Evolutionary conservation across 371 early-diverging fungal species (phyloP), one percentile per base, ranked within the genome.

Genomic region (Entomophthora muscae): DNA sequence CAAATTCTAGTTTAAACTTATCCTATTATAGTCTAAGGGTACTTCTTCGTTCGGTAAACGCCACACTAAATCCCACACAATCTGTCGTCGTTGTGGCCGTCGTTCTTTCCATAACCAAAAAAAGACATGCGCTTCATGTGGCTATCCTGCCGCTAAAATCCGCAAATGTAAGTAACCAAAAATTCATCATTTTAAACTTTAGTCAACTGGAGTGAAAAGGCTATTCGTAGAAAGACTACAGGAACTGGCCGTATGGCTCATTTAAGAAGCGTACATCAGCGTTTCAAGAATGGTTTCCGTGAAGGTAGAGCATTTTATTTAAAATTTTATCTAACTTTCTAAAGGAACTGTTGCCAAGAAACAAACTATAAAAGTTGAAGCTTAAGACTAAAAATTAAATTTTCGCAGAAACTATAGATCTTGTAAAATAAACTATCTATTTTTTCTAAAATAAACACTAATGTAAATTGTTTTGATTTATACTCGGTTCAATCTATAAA

Each of bases 21-120:
- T n/a, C n/a, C n/a, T n/a, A n/a, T n/a, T n/a, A n/a, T 61, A 67
- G 97, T 86, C 95, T 75, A 99, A 98, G 89, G 98, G 99, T 90
- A 99, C 99, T 75, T 83, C 91, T 73, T 88, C 94, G 75, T 95
- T 98, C 83, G 99, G 99, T 91, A 98, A 95, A 82, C 92, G 95
- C 75, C 96, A 98, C 86, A 94, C 89, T 83, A 96, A 97, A 87
- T 89, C 98, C 69, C 99, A 98, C 91, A 88, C 90, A 62, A 82
- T 97, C 73, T 99, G 99, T 88, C 83, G 88, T 74, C 88, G 99
- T 72, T 99, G 99, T 81, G 98, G 98, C 64, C 85, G 85, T 70
- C 92, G 95, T 69, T 82, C 98, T 66, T 98, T 93, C 90, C 99
- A 99, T 87, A 95, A 91, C 86, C 98, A 98, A 81, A 98, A 97